Conservation (phyloP, 768 basidiomycete species). For the Pleurotus giganteus region DNA sequence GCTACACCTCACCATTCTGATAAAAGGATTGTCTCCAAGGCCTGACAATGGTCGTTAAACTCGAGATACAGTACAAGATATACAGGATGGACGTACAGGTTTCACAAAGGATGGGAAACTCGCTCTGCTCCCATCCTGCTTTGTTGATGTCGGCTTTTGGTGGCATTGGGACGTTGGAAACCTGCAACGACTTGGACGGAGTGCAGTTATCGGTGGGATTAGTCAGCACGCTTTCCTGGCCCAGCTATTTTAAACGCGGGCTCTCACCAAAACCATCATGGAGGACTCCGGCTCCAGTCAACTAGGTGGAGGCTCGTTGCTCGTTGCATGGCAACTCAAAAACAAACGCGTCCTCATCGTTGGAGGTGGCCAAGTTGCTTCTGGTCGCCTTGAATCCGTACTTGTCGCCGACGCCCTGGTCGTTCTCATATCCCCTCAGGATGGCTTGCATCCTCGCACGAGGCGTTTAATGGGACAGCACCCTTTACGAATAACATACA, state of each 20-base stretch:
- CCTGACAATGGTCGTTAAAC: conserved; percentile 39
- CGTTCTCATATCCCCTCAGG: conserved; percentile 70
- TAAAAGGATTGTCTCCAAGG: conserved; percentile 87
- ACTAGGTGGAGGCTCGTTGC: conserved; percentile 67
- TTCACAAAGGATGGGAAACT: conserved; percentile 92
- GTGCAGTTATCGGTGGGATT: background rate
- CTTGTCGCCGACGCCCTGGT: conserved; percentile 78
- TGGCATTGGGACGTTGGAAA: conserved; percentile 39
- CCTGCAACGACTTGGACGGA: conserved; percentile 7
- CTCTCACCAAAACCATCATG: conserved; percentile 13
- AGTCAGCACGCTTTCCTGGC: conserved; percentile 4
- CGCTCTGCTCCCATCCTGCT: conserved; percentile 91
- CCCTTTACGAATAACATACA: conserved; percentile 60
- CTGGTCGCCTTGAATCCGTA: conserved; percentile 82
- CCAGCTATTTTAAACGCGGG: background rate
- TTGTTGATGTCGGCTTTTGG: conserved; percentile 94
- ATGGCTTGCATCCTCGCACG: conserved; percentile 64
- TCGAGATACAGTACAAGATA: conserved; percentile 8
- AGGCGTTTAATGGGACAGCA: conserved; percentile 47
- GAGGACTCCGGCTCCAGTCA: conserved; percentile 19
- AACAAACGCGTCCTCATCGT: conserved; percentile 83
- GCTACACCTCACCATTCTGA: conserved; percentile 75
- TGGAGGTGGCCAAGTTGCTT: conserved; percentile 92
- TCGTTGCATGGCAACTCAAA: conserved; percentile 92
- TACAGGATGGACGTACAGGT: conserved; percentile 57